Base-by-base conservation (phyloP, 2,329 filamentous ascomycete genomes). In the Botrytis hyacinthi region DNA sequence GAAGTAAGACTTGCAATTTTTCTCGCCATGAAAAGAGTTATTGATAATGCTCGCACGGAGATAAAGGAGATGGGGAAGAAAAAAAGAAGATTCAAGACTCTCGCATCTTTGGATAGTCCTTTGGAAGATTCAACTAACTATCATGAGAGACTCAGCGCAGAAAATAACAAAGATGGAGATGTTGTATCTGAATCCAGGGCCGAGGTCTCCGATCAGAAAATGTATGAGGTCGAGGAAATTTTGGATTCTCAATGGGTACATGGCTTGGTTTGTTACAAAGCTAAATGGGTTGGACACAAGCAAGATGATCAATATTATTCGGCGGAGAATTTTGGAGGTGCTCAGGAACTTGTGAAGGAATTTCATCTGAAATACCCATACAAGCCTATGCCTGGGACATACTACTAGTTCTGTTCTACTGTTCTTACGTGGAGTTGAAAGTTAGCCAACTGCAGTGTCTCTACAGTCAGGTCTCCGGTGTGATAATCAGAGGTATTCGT, bases 401-500 rank as follows among this genome's bases (percentile, higher is more conserved):
- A 44, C 9, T 22, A 32, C 8, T 63, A n/a, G n/a, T 18, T 26
- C 10, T 57, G 8, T 29, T 29, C n/a, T 37, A 1, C 35, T n/a
- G 0, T 32, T 29, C 2, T 4, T 1, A 1, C n/a, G 40, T 42
- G 37, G 22, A 26, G 8, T 29, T 2, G 18, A 22, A 4, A 63
- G 22, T 44, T 51, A 4, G 48, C 1, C 10, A 26, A 5, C 5
- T 12, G 6, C 14, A 16, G 14, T 2, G 6, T 57, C 5, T 29
- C 3, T 6, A 1, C 0, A 18, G n/a, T 57, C 1, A 3, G 3
- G 6, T 0, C 0, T 29, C 14, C 14, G 18, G 51, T 3, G 14
- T 1, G 1, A 32, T 18, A 9, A 9, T 2, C 3, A 29, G 7
- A 29, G n/a, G 14, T 18, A 8, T 57, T 18, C 3, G 14, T 7